A percentile compares a stretch with the other conserved stretches of the same genome.
These are phyloP conservation scores for Ulota crispa DNA, from an alignment of 225 moss, liverwort and hornwort genomes.

Conservation along the genomic window DNA sequence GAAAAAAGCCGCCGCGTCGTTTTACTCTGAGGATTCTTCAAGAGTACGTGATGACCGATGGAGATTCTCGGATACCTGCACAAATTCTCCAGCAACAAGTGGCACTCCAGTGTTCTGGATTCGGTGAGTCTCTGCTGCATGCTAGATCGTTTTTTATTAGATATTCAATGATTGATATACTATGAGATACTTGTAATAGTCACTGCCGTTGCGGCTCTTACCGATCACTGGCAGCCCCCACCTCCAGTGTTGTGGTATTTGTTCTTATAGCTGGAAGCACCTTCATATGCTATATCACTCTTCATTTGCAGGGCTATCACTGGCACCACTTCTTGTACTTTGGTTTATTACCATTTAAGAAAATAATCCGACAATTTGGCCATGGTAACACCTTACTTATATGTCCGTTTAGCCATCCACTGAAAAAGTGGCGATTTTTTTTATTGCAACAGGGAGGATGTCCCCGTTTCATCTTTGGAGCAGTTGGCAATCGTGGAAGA, in stretches of 20 bases:
- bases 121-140: slow-evolving; percentile 31
- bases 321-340: background rate
- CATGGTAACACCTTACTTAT: background rate
- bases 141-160: background rate
- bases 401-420: slow-evolving; percentile 12
- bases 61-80: slow-evolving; percentile 32
- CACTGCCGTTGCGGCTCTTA: background rate
- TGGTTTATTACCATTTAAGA: background rate
- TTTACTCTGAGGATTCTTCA: slow-evolving; percentile 29
- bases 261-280: slow-evolving; percentile 10
- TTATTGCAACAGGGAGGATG: slow-evolving; percentile 33
- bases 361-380: background rate
- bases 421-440: slow-evolving; percentile 1
- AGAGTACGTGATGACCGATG: slow-evolving; percentile 31
- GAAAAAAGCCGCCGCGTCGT: slow-evolving; percentile 7
- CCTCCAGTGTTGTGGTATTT: background rate
- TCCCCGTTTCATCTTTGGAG: slow-evolving; percentile 19
- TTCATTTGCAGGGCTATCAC: background rate
- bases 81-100: slow-evolving; percentile 34
- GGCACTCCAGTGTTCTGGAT: slow-evolving; percentile 34
- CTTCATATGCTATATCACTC: slow-evolving; percentile 2
- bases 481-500: slow-evolving; percentile 37
- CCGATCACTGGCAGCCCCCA: background rate
- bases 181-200: background rate
- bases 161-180: background rate